phyloP scores from a whole-genome alignment of 352 stramenopile genomes.

The Pythium angustatum region DNA sequence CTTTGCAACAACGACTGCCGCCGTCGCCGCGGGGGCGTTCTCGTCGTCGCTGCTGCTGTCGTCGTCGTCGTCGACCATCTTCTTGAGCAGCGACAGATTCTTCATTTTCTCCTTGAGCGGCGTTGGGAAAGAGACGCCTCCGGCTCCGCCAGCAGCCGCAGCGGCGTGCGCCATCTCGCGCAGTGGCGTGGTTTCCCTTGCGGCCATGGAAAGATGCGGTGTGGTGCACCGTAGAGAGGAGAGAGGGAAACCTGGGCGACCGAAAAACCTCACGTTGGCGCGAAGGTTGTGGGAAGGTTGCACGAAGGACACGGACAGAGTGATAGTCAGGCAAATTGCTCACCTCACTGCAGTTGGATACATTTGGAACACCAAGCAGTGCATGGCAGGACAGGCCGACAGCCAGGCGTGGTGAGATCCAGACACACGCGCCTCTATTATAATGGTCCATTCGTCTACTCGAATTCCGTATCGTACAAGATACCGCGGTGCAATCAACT shows the following conservation, averaged over 20 bases:
- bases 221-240: no score
- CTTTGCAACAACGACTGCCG: background rate
- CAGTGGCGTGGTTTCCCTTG: slow-evolving; percentile 12
- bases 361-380: no score
- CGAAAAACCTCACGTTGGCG: background rate
- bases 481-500: no score
- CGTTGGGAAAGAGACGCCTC: background rate
- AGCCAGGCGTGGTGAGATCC: background rate
- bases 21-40: background rate
- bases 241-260: background rate
- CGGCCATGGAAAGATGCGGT: slow-evolving; percentile 14
- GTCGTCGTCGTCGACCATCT: slow-evolving; percentile 17
- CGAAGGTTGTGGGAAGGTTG: slow-evolving; percentile 17
- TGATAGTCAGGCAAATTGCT: slow-evolving; percentile 15
- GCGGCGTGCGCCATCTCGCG: background rate
- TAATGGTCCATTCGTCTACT: no score
- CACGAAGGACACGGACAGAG: slow-evolving; percentile 17
- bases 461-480: no score
- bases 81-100: slow-evolving; percentile 10
- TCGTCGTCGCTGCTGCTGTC: slow-evolving; percentile 28
- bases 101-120: slow-evolving; percentile 1
- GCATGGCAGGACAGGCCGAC: no score
- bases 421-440: background rate
- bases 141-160: background rate
- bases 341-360: no score